Conservation (phyloP, 257 asterid species). For the Ilex asprella region DNA sequence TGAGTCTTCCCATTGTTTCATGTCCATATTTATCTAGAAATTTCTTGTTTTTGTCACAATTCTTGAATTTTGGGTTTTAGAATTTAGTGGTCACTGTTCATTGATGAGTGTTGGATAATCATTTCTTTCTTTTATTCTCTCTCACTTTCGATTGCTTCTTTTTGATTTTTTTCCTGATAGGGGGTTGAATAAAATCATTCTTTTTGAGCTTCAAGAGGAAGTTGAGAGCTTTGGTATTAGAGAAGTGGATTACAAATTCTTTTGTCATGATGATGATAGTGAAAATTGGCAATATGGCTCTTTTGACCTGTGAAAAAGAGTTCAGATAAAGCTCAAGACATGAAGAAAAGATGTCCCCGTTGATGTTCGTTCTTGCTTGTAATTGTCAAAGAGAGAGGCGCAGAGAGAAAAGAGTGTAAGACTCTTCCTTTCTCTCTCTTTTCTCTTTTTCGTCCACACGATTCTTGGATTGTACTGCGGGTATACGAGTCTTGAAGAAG, state of each 20-base stretch:
- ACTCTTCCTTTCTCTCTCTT: conserved; percentile 15
- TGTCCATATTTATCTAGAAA: neutral
- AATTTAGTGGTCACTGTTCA: no score
- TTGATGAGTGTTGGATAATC: neutral
- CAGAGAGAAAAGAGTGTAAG: conserved; percentile 16
- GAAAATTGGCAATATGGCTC: conserved; percentile 31
- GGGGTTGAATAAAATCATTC: conserved; percentile 28
- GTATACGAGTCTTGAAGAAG: conserved; percentile 19
- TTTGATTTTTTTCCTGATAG: conserved; percentile 5
- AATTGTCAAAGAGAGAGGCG: conserved; percentile 29
- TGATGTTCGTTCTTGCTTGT: conserved; percentile 30
- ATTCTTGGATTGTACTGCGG: conserved; percentile 24
- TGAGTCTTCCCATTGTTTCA: neutral
- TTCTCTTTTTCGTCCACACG: conserved; percentile 47
- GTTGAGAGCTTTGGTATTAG: conserved; percentile 18
- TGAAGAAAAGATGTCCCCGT: conserved; percentile 33
- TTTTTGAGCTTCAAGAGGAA: conserved; percentile 21
- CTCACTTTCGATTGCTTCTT: conserved; percentile 9
- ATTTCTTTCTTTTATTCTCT: neutral
- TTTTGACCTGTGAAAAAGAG: conserved; percentile 49
- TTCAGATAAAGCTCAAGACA: conserved; percentile 27
- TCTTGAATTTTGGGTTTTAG: neutral
- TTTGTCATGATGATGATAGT: conserved; percentile 31
- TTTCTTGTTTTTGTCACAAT: neutral
- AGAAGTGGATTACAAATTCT: conserved; percentile 8